A percentile compares a stretch with the other conserved stretches of the same genome.
Conservation (phyloP, 352 stramenopile species). For the Phytophthora colocasiae region DNA sequence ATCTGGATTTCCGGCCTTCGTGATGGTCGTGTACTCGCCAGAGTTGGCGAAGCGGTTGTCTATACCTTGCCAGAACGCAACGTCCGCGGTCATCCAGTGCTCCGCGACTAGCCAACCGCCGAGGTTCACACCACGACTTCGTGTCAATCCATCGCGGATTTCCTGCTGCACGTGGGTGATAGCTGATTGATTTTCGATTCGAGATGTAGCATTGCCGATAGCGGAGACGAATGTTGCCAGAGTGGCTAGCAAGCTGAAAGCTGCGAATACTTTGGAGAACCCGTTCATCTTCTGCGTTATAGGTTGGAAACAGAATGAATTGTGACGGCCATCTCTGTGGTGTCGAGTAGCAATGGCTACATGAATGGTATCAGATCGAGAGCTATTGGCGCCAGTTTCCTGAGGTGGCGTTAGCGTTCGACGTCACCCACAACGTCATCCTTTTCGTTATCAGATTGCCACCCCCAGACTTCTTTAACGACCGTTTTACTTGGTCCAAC, state of each 20-base stretch:
- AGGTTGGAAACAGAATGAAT: too few relatives aligned
- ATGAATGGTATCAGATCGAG: too few relatives aligned
- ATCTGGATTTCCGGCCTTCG: conserved; percentile 41
- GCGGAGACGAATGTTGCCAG: conserved; percentile 3
- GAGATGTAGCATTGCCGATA: conserved; percentile 12
- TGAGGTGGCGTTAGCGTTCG: too few relatives aligned
- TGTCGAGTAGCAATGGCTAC: too few relatives aligned
- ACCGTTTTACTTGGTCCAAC: too few relatives aligned
- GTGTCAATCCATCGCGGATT: conserved; percentile 47
- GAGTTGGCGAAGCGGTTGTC: conserved; percentile 38
- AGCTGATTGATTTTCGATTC: background rate
- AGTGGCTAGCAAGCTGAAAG: background rate
- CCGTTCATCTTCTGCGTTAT: too few relatives aligned
- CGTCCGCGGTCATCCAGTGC: conserved; percentile 77
- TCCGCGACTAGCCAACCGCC: conserved; percentile 85
- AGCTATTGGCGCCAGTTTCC: too few relatives aligned
- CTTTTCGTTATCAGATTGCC: too few relatives aligned
- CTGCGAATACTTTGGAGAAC: too few relatives aligned
- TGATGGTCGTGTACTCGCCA: conserved; percentile 79
- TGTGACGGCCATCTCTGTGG: too few relatives aligned
- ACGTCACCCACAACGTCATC: too few relatives aligned
- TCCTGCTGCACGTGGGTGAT: conserved; percentile 34
- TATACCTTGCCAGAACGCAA: conserved; percentile 66
- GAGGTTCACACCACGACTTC: conserved; percentile 77
- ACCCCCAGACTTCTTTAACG: too few relatives aligned